Conservation (phyloP, 495 filamentous ascomycete species). For the Sordaria brevicollis region DNA sequence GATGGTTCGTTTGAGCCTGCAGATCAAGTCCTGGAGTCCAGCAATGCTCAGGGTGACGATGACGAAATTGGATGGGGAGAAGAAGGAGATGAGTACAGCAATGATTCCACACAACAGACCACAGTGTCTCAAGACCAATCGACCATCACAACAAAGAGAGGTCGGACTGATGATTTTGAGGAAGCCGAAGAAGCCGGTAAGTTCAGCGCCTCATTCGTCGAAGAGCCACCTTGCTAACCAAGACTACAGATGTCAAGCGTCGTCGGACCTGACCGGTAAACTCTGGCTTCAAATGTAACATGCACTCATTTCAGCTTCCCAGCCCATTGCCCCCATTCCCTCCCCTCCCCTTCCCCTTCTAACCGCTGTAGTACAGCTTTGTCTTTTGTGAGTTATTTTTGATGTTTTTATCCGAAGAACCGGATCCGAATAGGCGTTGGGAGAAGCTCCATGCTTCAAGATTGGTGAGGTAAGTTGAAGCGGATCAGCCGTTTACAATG, state of each 20-base stretch:
- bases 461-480: neutral
- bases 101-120: conserved; percentile 5
- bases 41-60: conserved; percentile 5
- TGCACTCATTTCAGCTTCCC: neutral
- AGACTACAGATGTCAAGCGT: conserved; percentile 35
- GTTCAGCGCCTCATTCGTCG: neutral
- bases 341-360: neutral
- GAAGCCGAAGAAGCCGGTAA: conserved; percentile 32
- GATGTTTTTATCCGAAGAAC: neutral
- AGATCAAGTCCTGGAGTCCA: conserved; percentile 4
- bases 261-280: conserved; percentile 32
- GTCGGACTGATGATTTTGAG: conserved; percentile 19
- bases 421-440: neutral
- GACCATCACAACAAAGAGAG: conserved; percentile 16
- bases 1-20: conserved; percentile 3
- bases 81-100: conserved; percentile 22
- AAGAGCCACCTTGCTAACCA: conserved; percentile 15
- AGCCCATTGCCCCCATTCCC: neutral
- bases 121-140: conserved; percentile 1
- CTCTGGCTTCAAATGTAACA: neutral
- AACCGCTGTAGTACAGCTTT: neutral
- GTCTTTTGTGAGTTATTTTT: neutral
- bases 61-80: conserved; percentile 39
- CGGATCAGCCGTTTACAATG: neutral
- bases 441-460: neutral